phyloP scores from a whole-genome alignment of 257 asterid species.

The Plantago major region DNA sequence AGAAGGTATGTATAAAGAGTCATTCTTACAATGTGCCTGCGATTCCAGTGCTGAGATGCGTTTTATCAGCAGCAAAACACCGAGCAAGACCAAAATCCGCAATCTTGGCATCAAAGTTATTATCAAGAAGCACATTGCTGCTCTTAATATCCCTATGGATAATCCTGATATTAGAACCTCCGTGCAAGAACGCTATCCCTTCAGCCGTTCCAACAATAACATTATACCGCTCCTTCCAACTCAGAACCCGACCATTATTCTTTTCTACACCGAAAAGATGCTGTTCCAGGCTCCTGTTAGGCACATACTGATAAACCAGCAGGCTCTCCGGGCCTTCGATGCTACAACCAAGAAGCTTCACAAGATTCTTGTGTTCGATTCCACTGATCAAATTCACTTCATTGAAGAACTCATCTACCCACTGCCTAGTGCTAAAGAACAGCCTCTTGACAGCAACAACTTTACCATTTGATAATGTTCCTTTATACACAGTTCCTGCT shows the following conservation, averaged over 20 bases:
- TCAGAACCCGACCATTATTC: conserved; percentile 41
- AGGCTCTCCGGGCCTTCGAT: conserved; percentile 95
- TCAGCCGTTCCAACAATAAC: conserved; percentile 78
- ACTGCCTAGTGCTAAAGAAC: conserved; percentile 76
- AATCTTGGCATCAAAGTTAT: conserved; percentile 55
- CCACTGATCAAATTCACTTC: conserved; percentile 81
- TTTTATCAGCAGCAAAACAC: conserved; percentile 63
- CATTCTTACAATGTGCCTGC: conserved; percentile 91
- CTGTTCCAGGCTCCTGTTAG: conserved; percentile 71
- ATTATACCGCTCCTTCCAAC: conserved; percentile 68
- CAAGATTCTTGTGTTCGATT: conserved; percentile 83
- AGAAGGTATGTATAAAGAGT: not conserved
- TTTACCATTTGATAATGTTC: conserved; percentile 58
- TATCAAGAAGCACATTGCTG: conserved; percentile 82
- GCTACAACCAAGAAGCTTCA: conserved; percentile 93
- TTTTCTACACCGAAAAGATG: conserved; percentile 71
- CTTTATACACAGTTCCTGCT: conserved; percentile 75
- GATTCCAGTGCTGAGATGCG: conserved; percentile 88
- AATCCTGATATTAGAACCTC: conserved; percentile 53
- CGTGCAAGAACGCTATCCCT: conserved; percentile 78
- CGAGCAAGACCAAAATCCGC: conserved; percentile 96
- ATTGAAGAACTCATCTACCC: conserved; percentile 96
- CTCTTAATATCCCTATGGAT: conserved; percentile 85
- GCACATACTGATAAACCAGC: conserved; percentile 72
- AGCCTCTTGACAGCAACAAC: conserved; percentile 78